Conservation (phyloP, 208 protist species). For the Porcisia deanei region DNA sequence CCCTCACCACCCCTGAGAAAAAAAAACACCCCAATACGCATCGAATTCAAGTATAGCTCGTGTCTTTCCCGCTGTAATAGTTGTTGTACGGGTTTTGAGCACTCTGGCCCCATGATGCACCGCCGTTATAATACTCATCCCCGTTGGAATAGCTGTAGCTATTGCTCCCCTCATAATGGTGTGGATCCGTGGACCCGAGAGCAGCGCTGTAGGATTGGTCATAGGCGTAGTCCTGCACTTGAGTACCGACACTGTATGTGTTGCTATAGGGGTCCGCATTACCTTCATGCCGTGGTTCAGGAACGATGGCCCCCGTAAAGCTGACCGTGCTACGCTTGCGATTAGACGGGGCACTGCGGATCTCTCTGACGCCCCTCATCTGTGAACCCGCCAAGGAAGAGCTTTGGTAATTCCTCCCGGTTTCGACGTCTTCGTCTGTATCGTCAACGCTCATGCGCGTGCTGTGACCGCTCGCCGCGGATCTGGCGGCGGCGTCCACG, state of each 20-base stretch:
- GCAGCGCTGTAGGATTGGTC: not conserved
- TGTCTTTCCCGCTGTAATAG: slow-evolving; percentile 2
- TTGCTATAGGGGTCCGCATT: not conserved
- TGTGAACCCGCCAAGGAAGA: not conserved
- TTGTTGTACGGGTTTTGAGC: slow-evolving; percentile 1
- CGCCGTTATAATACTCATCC: not conserved
- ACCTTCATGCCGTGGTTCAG: not conserved
- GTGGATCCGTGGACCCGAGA: not conserved
- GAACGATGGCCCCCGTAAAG: not conserved
- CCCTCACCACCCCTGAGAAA: too few relatives aligned
- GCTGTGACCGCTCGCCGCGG: not conserved
- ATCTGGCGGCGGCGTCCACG: not conserved
- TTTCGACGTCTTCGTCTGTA: not conserved
- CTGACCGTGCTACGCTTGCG: slow-evolving; percentile 1
- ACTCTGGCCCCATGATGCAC: not conserved
- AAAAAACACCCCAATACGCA: not conserved
- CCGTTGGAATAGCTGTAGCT: not conserved
- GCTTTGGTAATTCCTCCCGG: not conserved
- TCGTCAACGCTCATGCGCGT: not conserved
- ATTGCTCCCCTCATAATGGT: not conserved
- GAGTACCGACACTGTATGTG: not conserved
- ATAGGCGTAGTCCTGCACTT: slow-evolving; percentile 18
- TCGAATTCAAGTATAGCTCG: not conserved
- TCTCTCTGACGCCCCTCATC: not conserved
- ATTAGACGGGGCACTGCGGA: not conserved